Evolutionary conservation across 2,329 filamentous ascomycete genomes (phyloP).

Genomic region (Ophiocordyceps camponoti-saundersi): DNA sequence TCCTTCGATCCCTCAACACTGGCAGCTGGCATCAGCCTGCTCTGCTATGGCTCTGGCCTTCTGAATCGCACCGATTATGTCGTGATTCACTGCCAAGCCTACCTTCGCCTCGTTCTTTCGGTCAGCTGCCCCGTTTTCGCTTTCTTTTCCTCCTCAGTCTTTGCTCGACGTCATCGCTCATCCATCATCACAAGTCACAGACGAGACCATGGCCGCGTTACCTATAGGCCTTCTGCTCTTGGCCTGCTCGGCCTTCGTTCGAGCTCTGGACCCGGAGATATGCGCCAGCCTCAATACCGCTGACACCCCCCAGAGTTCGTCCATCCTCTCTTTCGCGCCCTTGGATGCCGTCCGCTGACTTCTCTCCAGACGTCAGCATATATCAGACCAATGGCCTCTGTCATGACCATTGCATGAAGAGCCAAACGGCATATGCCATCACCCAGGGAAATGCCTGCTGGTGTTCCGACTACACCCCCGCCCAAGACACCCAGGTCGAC

Average conservation of each 20-base stretch:
- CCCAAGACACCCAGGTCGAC: conserved; percentile 19
- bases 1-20: no score
- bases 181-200: not conserved
- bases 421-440: conserved; percentile 48
- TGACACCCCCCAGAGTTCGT: conserved; percentile 14
- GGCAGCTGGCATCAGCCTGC: not conserved
- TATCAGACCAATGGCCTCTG: conserved; percentile 59
- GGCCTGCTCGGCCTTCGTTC: conserved; percentile 8
- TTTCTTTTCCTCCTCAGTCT: not conserved
- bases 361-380: conserved; percentile 29
- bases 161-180: not conserved
- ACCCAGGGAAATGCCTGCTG: conserved; percentile 50
- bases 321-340: no score
- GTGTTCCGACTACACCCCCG: conserved; percentile 56
- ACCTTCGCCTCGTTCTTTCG: not conserved
- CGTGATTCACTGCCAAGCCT: not conserved
- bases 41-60: not conserved
- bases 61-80: not conserved
- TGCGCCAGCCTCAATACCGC: conserved; percentile 21
- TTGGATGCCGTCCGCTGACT: not conserved
- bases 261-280: conserved; percentile 12
- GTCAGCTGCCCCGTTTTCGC: not conserved
- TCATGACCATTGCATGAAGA: conserved; percentile 33
- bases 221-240: conserved; percentile 7
- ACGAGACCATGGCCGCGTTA: not conserved